Evolutionary conservation across 2,329 filamentous ascomycete genomes (phyloP).

Genomic region (Diaporthe batatas): DNA sequence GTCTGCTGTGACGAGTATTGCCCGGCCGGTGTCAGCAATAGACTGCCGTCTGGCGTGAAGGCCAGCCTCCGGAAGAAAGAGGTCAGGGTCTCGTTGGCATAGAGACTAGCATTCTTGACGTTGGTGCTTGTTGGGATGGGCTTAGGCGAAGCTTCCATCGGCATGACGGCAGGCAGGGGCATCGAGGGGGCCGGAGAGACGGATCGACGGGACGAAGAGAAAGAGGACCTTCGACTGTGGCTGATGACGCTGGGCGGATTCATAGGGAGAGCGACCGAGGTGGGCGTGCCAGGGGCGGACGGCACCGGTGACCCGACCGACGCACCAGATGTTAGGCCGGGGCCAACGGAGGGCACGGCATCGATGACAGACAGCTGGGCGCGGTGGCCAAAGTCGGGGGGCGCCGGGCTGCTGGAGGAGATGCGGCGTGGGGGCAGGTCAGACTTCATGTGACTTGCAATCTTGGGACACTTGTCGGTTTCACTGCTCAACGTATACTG

Average conservation of each 20-base stretch:
- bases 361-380: constrained; percentile 72
- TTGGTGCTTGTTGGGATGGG: constrained; percentile 70
- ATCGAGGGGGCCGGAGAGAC: constrained; percentile 94
- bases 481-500: constrained; percentile 82
- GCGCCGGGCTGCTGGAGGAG: constrained; percentile 91
- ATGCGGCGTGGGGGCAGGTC: constrained; percentile 93
- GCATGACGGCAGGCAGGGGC: constrained; percentile 94
- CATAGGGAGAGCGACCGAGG: constrained; percentile 91
- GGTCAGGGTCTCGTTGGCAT: constrained; percentile 95
- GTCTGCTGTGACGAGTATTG: constrained; percentile 90
- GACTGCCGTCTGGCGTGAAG: constrained; percentile 94
- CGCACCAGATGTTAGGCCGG: constrained; percentile 48
- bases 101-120: constrained; percentile 88
- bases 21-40: constrained; percentile 93
- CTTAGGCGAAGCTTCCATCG: constrained; percentile 89
- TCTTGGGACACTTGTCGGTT: constrained; percentile 78
- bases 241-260: constrained; percentile 91
- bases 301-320: constrained; percentile 85
- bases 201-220: constrained; percentile 85
- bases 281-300: constrained; percentile 94
- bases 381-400: constrained; percentile 81
- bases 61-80: constrained; percentile 96
- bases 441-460: constrained; percentile 83
- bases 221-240: constrained; percentile 94
- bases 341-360: constrained; percentile 54